Conservation (phyloP, 1,284 basidiomycete species). For the Ganoderma meredithae region DNA sequence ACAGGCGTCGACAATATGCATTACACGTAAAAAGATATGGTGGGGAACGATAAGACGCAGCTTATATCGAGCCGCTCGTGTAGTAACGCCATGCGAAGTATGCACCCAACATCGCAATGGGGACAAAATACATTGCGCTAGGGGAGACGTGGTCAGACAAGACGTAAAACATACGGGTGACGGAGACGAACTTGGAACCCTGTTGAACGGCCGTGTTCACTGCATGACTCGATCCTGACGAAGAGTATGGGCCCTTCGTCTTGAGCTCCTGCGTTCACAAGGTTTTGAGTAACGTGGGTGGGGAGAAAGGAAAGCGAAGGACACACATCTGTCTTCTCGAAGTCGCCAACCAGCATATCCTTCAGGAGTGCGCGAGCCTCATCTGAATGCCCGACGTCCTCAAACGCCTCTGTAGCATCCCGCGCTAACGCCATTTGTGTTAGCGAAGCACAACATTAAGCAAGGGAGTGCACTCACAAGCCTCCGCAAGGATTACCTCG, state of each 20-base stretch:
- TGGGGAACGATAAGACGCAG: constrained; percentile 13
- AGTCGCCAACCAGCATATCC: constrained; percentile 80
- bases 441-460: constrained; percentile 6
- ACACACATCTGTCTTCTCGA: constrained; percentile 75
- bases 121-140: constrained; percentile 82
- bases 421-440: constrained; percentile 58
- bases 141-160: constrained; percentile 21
- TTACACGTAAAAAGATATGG: neutral
- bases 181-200: constrained; percentile 68
- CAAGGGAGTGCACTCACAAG: constrained; percentile 65
- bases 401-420: constrained; percentile 98
- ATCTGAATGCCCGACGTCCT: constrained; percentile 99
- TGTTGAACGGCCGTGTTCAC: constrained; percentile 63
- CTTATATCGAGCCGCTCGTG: constrained; percentile 50
- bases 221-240: constrained; percentile 43
- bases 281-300: neutral
- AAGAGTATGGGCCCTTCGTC: constrained; percentile 52
- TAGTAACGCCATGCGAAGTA: constrained; percentile 88
- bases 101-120: constrained; percentile 74
- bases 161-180: neutral
- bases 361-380: constrained; percentile 93
- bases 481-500: constrained; percentile 95
- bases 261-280: constrained; percentile 49
- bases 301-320: neutral
- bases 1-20: constrained; percentile 13